A percentile compares a stretch with the other conserved stretches of the same genome.
Evolutionary conservation across 768 basidiomycete species (phyloP).

Genomic region (Coprinellus micaceus): DNA sequence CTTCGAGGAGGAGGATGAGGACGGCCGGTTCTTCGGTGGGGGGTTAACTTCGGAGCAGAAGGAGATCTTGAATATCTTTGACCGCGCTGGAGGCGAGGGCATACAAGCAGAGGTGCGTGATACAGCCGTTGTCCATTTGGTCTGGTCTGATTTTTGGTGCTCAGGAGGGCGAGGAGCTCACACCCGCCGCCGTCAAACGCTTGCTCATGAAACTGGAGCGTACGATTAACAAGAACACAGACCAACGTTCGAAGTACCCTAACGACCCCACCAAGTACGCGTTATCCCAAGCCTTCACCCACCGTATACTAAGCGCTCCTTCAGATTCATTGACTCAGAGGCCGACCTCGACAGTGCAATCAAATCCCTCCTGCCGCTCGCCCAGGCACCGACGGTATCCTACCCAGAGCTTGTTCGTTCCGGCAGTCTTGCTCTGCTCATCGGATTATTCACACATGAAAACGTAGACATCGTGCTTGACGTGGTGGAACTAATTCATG

Average conservation of each 20-base stretch:
- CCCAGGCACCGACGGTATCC: slow-evolving; percentile 76
- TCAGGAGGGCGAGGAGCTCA: slow-evolving; percentile 61
- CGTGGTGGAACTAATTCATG: slow-evolving; percentile 86
- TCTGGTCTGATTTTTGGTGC: background rate
- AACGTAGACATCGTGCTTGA: slow-evolving; percentile 98
- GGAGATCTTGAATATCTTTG: slow-evolving; percentile 93
- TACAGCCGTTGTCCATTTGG: background rate
- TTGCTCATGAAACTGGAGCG: slow-evolving; percentile 81
- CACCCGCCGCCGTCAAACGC: slow-evolving; percentile 66
- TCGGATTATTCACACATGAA: slow-evolving; percentile 90
- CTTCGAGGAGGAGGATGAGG: slow-evolving; percentile 86
- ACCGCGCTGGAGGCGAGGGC: slow-evolving; percentile 61
- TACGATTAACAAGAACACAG: slow-evolving; percentile 90
- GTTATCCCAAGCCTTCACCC: background rate
- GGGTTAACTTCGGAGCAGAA: slow-evolving; percentile 92
- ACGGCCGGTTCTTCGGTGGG: slow-evolving; percentile 91
- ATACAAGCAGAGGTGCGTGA: slow-evolving; percentile 64
- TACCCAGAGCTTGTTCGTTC: slow-evolving; percentile 88
- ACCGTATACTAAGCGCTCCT: slow-evolving; percentile 1
- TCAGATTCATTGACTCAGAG: slow-evolving; percentile 97
- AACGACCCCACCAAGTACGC: slow-evolving; percentile 85
- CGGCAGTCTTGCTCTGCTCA: slow-evolving; percentile 63
- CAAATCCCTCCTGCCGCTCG: slow-evolving; percentile 83
- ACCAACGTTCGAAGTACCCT: slow-evolving; percentile 92
- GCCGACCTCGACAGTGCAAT: slow-evolving; percentile 88